These are phyloP conservation scores for Phytomonas francai DNA, from an alignment of 208 protist genomes.

Conservation along the genomic window DNA sequence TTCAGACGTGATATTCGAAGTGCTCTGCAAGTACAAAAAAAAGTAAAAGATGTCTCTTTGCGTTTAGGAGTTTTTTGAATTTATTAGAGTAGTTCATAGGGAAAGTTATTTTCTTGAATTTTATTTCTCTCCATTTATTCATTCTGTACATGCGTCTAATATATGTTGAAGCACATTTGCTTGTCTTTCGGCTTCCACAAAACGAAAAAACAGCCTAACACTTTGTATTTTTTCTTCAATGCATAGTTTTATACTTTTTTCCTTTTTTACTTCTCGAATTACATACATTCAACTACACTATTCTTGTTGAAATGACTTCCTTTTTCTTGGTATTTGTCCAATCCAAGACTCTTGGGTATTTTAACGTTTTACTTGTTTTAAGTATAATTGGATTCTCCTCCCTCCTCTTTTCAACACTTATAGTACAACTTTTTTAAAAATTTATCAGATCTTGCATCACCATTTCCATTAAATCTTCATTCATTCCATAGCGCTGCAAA, in stretches of 20 bases:
- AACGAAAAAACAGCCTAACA: too few relatives aligned
- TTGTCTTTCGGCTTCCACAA: too few relatives aligned
- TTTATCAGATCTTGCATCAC: constrained; percentile 10
- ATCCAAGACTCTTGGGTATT: background rate
- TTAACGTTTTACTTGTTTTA: background rate
- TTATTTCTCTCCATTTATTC: background rate
- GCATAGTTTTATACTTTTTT: constrained; percentile 9
- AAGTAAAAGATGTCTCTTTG: too few relatives aligned
- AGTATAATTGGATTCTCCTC: background rate
- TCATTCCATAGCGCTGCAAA: background rate
- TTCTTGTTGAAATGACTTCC: too few relatives aligned
- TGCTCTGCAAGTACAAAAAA: too few relatives aligned
- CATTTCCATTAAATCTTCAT: background rate
- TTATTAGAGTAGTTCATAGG: constrained; percentile 5
- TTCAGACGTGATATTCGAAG: too few relatives aligned
- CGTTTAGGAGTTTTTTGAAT: background rate
- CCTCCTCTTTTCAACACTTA: background rate
- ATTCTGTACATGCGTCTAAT: background rate
- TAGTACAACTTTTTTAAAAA: background rate
- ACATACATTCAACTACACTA: background rate
- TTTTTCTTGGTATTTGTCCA: background rate
- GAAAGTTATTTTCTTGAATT: constrained; percentile 5
- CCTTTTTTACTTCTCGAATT: constrained; percentile 3
- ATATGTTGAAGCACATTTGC: too few relatives aligned
- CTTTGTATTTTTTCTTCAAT: constrained; percentile 1